These are phyloP conservation scores for Zancudomyces culisetae DNA, from an alignment of 371 early-diverging fungal species.

Conservation along the genomic window DNA sequence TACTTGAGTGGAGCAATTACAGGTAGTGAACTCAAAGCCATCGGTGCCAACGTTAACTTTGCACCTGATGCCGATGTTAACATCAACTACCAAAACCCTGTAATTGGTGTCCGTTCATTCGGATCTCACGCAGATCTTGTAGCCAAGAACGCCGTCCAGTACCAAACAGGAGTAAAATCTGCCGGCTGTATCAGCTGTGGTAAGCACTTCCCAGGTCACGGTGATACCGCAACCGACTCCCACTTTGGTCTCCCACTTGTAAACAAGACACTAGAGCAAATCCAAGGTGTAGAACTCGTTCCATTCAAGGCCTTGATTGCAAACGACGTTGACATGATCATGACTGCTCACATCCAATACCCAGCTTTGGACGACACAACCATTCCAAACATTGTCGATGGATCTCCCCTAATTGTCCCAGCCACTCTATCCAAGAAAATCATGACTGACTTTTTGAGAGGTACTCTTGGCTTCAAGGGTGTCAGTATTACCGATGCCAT, in stretches of 20 bases:
- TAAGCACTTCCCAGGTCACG: constrained; percentile 24
- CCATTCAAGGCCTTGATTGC: constrained; percentile 20
- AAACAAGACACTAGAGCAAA: constrained; percentile 20
- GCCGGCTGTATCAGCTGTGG: background rate
- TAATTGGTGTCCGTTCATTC: constrained; percentile 3
- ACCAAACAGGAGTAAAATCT: background rate
- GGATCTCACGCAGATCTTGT: background rate
- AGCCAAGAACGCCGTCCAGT: background rate
- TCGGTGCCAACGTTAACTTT: constrained; percentile 1
- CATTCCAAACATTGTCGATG: constrained; percentile 3
- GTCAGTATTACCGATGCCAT: constrained; percentile 28
- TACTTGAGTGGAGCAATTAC: background rate
- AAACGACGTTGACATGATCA: constrained; percentile 23
- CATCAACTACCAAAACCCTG: background rate
- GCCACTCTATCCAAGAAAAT: constrained; percentile 24
- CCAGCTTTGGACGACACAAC: constrained; percentile 19
- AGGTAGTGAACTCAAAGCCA: background rate
- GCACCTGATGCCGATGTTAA: background rate
- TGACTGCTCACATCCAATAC: constrained; percentile 25
- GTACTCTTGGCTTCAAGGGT: constrained; percentile 23
- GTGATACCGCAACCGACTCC: constrained; percentile 30
- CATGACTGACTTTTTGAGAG: constrained; percentile 19
- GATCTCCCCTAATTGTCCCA: constrained; percentile 3
- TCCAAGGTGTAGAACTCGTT: constrained; percentile 21
- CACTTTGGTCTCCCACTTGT: constrained; percentile 30